Conservation (phyloP, 1,139 yeast species). For the Candida albicans region DNA sequence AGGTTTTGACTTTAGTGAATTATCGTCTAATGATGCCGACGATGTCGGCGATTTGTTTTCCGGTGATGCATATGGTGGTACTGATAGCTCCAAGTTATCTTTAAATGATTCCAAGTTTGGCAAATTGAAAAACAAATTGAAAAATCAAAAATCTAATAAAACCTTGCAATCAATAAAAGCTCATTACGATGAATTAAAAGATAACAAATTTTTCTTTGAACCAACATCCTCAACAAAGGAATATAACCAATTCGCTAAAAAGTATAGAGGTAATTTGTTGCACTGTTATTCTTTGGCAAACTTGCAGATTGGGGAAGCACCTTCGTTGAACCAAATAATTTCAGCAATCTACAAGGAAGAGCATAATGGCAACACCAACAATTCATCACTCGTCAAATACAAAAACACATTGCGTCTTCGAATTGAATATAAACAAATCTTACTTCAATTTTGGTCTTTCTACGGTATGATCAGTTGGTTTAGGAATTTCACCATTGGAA, state of each 20-base stretch:
- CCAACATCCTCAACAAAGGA: constrained; percentile 24
- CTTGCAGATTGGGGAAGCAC: constrained; percentile 40
- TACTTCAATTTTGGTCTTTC: constrained; percentile 47
- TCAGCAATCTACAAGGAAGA: constrained; percentile 32
- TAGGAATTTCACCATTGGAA: constrained; percentile 34
- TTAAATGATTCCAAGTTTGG: constrained; percentile 13
- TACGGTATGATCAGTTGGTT: constrained; percentile 43
- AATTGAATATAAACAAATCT: constrained; percentile 41
- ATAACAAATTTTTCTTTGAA: constrained; percentile 40
- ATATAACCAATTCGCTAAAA: constrained; percentile 18
- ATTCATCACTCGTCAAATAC: constrained; percentile 34
- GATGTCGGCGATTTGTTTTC: constrained; percentile 18
- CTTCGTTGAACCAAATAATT: constrained; percentile 30
- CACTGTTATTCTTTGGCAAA: constrained; percentile 34
- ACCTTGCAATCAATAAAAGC: constrained; percentile 19
- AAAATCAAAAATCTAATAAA: constrained; percentile 17
- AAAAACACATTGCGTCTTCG: constrained; percentile 40
- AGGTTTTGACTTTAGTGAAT: constrained; percentile 8
- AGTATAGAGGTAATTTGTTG: constrained; percentile 26
- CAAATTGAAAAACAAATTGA: constrained; percentile 14
- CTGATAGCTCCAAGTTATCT: constrained; percentile 6
- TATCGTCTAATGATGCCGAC: constrained; percentile 7
- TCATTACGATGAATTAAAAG: constrained; percentile 23
- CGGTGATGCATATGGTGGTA: constrained; percentile 30
- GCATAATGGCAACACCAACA: constrained; percentile 13